Percentiles rank a stretch among this genome's conserved stretches.
Evolutionary conservation across 768 basidiomycete species (phyloP).

Genomic region (Mycena galericulata): DNA sequence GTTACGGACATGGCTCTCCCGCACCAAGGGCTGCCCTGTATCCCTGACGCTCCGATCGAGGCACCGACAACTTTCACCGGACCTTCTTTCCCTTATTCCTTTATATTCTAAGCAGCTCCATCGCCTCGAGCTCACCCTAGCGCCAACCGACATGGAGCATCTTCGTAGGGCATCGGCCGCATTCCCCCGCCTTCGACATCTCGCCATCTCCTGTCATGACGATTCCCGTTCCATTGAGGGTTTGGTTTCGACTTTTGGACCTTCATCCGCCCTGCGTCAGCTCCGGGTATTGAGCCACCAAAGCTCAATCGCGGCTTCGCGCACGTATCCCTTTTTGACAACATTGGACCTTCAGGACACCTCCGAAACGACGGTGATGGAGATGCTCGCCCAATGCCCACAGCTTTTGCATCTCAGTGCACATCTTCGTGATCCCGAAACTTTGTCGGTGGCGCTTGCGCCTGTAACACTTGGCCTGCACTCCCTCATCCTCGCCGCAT

Average conservation of each 20-base stretch:
- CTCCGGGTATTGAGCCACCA: background rate
- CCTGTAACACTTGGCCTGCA: background rate
- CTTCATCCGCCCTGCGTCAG: background rate
- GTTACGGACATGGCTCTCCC: background rate
- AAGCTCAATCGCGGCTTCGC: background rate
- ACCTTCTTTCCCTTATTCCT: background rate
- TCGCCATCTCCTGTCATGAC: constrained; percentile 3
- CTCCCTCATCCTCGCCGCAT: background rate
- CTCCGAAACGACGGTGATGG: background rate
- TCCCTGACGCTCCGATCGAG: background rate
- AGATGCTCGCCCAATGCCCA: background rate
- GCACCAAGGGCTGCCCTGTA: background rate
- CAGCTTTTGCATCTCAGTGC: background rate
- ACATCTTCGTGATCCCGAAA: background rate
- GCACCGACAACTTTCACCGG: background rate
- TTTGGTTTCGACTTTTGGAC: background rate
- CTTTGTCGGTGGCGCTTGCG: background rate
- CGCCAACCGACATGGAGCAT: background rate
- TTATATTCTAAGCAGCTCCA: background rate
- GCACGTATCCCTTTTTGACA: background rate
- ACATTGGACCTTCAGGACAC: background rate
- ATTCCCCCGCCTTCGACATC: background rate
- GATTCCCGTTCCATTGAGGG: background rate
- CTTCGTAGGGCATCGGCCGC: background rate
- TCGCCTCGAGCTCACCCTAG: background rate